phyloP scores from a whole-genome alignment of 495 filamentous ascomycete species.

The Bacidia gigantensis region DNA sequence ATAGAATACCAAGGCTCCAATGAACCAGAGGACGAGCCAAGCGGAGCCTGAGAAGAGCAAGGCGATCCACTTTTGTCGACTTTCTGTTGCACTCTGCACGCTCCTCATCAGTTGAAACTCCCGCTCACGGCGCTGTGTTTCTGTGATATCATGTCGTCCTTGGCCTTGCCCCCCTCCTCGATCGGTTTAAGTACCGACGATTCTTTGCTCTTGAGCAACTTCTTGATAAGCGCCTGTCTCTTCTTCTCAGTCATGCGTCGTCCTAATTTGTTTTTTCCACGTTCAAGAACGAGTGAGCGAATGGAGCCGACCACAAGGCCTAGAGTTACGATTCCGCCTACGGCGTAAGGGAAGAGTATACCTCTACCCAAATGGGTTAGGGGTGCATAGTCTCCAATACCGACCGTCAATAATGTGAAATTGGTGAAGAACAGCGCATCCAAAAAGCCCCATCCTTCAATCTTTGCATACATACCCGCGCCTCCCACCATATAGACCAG shows the following conservation, averaged over 20 bases:
- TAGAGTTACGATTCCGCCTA: constrained; percentile 67
- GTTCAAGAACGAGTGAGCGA: constrained; percentile 62
- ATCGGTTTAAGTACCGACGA: constrained; percentile 39
- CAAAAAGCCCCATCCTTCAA: constrained; percentile 69
- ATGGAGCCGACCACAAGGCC: constrained; percentile 80
- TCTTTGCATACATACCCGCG: constrained; percentile 50
- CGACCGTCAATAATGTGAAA: constrained; percentile 73
- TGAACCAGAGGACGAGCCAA: constrained; percentile 64
- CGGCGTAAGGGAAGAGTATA: constrained; percentile 65
- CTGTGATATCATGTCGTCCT: constrained; percentile 19
- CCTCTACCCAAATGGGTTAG: constrained; percentile 46
- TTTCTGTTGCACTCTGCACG: constrained; percentile 45
- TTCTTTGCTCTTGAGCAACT: constrained; percentile 33
- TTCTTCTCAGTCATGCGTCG: constrained; percentile 60
- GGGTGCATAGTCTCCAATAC: constrained; percentile 57
- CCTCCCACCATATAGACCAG: constrained; percentile 63
- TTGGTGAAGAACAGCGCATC: constrained; percentile 76
- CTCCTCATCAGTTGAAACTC: constrained; percentile 73
- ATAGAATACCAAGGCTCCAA: constrained; percentile 63
- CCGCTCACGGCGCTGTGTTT: constrained; percentile 46
- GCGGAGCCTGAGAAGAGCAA: constrained; percentile 47
- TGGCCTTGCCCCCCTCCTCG: constrained; percentile 18
- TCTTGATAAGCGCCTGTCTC: constrained; percentile 39
- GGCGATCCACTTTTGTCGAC: constrained; percentile 50
- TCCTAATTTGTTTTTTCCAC: constrained; percentile 54